Evolutionary conservation across 148 eudicot genomes (phyloP).

Genomic region (Cornus florida): DNA sequence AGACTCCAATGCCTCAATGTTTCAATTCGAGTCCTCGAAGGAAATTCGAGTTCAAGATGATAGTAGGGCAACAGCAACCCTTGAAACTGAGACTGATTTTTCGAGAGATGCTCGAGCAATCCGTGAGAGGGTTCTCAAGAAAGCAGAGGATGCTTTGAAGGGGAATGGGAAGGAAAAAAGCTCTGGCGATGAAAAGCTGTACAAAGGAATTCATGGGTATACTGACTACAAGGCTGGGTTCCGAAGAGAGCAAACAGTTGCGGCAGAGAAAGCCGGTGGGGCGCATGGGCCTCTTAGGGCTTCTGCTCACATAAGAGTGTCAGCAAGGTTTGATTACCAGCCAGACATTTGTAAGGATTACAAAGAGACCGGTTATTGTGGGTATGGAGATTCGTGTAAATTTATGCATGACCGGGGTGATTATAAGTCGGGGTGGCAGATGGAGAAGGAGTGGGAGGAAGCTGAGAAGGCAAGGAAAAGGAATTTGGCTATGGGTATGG

Average conservation of each 20-base stretch:
- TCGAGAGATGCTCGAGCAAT: conserved; percentile 81
- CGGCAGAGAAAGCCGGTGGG: conserved; percentile 92
- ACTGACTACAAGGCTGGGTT: conserved; percentile 95
- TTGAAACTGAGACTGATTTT: conserved; percentile 91
- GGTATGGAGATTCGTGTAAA: conserved; percentile 97
- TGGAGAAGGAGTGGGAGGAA: conserved; percentile 96
- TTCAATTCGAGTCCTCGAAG: conserved; percentile 79
- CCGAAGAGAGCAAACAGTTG: conserved; percentile 83
- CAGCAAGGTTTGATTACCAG: conserved; percentile 93
- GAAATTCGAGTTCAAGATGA: conserved; percentile 77
- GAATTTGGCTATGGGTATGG: conserved; percentile 67
- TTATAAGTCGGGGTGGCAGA: conserved; percentile 94
- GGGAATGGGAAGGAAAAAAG: conserved; percentile 59
- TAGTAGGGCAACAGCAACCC: conserved; percentile 87
- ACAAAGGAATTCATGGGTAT: conserved; percentile 81
- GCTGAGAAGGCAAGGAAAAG: conserved; percentile 72
- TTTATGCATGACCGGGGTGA: conserved; percentile 98
- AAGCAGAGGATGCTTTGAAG: conserved; percentile 68
- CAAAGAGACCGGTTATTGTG: conserved; percentile 94
- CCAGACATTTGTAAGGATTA: conserved; percentile 96
- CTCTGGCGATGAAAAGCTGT: conserved; percentile 59
- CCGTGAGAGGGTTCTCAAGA: conserved; percentile 78
- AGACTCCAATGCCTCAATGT: conserved; percentile 37
- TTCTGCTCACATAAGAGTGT: conserved; percentile 89
- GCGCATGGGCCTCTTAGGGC: conserved; percentile 95